A percentile compares a stretch with the other conserved stretches of the same genome.
Conservation (phyloP, 768 basidiomycete genomes). For the Ephemerocybe angulata region DNA sequence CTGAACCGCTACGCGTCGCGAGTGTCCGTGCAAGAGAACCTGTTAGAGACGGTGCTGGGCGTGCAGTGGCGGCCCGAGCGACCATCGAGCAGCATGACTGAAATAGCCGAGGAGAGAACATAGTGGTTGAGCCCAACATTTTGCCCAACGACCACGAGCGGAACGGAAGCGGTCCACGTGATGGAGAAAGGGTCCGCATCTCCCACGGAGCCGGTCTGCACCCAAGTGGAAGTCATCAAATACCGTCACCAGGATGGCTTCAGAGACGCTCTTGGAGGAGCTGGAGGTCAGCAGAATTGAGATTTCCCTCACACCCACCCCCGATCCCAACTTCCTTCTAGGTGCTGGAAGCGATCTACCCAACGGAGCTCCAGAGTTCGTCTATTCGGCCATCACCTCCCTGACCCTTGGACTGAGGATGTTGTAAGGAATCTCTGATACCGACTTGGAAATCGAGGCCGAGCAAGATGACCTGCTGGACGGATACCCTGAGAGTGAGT, state of each 20-base stretch:
- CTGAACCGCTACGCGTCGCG: too few relatives aligned
- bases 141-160: neutral
- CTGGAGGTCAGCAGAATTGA: constrained; percentile 61
- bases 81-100: neutral
- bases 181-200: neutral
- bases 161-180: neutral
- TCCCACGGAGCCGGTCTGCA: neutral
- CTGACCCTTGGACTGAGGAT: constrained; percentile 41
- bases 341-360: constrained; percentile 96
- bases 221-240: too few relatives aligned
- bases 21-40: too few relatives aligned
- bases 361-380: constrained; percentile 89
- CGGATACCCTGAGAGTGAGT: constrained; percentile 24
- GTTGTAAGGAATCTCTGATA: constrained; percentile 78
- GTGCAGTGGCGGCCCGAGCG: constrained; percentile 1
- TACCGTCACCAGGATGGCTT: constrained; percentile 43
- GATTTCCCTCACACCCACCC: constrained; percentile 8
- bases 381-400: constrained; percentile 32
- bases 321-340: constrained; percentile 27
- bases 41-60: neutral
- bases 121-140: neutral
- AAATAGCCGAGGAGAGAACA: constrained; percentile 7
- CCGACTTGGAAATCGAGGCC: constrained; percentile 75
- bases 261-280: constrained; percentile 77
- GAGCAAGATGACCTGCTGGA: constrained; percentile 80